Base-by-base conservation (phyloP, 768 basidiomycete species). In the Chlorophyllum brunneum region DNA sequence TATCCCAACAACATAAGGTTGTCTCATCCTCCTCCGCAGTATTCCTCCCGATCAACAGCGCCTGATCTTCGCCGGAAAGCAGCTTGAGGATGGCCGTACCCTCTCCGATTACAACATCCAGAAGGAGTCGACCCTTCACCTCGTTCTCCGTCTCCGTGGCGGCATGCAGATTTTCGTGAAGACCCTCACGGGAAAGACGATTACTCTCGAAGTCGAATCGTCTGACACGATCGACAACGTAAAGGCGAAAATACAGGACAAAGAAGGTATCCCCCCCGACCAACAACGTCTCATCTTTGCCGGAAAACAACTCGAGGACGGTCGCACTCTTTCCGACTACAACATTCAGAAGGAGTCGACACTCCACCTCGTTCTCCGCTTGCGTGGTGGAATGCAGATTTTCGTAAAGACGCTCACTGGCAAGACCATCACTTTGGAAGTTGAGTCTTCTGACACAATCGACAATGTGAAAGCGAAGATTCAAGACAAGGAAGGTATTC, bases 201-300 rank as follows among this genome's bases (percentile, higher is more conserved):
- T 95, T 61, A 95, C 92, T 1, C 67, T 95, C 15, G 93, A 95
- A 65, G 93, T 95, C 38, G 92, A 95, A 69, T 93, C 92, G 0
- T 91, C 87, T 0, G 91, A 94, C 66, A 94, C 92, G 10, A 94
- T 95, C 61, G 92, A 95, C 65, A 92, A 93, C 59, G 91, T 94
- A 20, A 86, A 86, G 67, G 78, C 84, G 2, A 86, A 87, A 73
- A 88, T 89, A 16, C 86, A 88, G 58, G 87, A 90, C 63, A 88
- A 87, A 68, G 88, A 88, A 56, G 88, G 88, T 0, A 90, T 89
- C 26, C 87, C 87, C 31, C 85, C 88, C 2, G 87, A 93, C 59
- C 91, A 94, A 63, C 93, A 95, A 62, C 87, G 92, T 38, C 72
- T 94, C 40, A 92, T 89, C 65, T 95, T 95, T 58, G 93, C 93